phyloP scores from a whole-genome alignment of 2,329 filamentous ascomycete genomes.

The Diaporthe eres region DNA sequence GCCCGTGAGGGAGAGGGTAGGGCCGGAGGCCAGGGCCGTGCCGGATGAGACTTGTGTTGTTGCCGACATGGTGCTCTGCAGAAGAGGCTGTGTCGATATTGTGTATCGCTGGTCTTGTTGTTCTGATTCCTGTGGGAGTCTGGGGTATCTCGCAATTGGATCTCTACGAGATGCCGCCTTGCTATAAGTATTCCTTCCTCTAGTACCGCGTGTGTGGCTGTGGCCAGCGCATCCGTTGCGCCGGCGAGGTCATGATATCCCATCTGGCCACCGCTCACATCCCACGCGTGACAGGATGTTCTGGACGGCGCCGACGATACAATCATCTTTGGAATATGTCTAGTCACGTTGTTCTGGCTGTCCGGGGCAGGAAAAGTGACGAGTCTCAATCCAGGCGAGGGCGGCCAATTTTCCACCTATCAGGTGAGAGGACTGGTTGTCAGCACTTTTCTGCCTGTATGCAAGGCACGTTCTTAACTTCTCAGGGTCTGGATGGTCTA shows the following conservation, averaged over 20 bases:
- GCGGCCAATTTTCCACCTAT: constrained; percentile 29
- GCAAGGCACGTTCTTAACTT: neutral
- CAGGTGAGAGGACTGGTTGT: neutral
- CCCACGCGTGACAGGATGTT: constrained; percentile 15
- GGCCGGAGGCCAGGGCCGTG: neutral
- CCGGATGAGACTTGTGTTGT: constrained; percentile 24
- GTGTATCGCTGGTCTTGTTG: neutral
- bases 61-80: constrained; percentile 12
- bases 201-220: neutral
- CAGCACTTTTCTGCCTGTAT: constrained; percentile 16
- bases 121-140: neutral
- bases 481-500: constrained; percentile 3
- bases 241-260: constrained; percentile 30
- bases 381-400: neutral
- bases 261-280: constrained; percentile 18
- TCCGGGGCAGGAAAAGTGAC: constrained; percentile 5
- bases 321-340: neutral
- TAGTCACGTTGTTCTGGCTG: constrained; percentile 18
- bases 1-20: constrained; percentile 18
- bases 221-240: constrained; percentile 10
- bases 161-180: neutral
- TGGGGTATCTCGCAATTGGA: neutral
- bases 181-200: constrained; percentile 14
- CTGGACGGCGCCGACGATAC: constrained; percentile 21
- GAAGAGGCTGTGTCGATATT: neutral